Evolutionary conservation across 495 filamentous ascomycete species (phyloP), one percentile per base, ranked within the genome.

Genomic region (Talaromyces wortmannii): DNA sequence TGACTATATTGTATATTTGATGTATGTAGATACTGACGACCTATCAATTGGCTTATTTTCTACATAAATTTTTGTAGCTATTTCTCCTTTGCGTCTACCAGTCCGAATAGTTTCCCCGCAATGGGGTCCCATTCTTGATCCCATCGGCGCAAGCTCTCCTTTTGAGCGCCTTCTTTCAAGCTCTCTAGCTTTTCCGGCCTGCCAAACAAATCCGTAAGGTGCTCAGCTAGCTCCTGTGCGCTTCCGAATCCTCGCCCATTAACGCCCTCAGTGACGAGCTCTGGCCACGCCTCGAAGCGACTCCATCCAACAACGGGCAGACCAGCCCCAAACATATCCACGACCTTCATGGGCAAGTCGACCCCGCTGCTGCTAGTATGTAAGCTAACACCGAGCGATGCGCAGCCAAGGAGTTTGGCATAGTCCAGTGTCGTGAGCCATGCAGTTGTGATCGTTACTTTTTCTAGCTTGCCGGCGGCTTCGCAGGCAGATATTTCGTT

Each of bases 291-390:
- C 65, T 90, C 83, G 61, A 92, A 97, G 7, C 77, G 79, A 17
- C 73, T 77, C 81, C 91, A 96, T 17, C 91, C 94, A 2, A 84
- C 86, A 4, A 99, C 95, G 0, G 94, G 94, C 50, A 99, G 69
- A 0, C 94, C 94, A 0, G 90, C 86, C 0, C 94, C 94, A 63
- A 97, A 96, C 89, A 99, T 94, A 62, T 99, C 94, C 6, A 99
- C 92, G 7, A 99, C 92, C 71, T 99, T 99, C 94, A 99, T 99
- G 0, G 94, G 94, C 18, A 99, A 71, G 71, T 99, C 94, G 0
- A 99, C 90, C 3, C 94, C 94, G 45, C 90, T 95, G 60, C 87
- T 92, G 59, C 89, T 95, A 52, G 82, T 95, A 68, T 99, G 94
- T 48, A 99, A 75, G 61, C 89, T 94, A 15, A 99, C 81, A 2